phyloP scores from a whole-genome alignment of 208 protist genomes.

The Leishmania tropica region DNA sequence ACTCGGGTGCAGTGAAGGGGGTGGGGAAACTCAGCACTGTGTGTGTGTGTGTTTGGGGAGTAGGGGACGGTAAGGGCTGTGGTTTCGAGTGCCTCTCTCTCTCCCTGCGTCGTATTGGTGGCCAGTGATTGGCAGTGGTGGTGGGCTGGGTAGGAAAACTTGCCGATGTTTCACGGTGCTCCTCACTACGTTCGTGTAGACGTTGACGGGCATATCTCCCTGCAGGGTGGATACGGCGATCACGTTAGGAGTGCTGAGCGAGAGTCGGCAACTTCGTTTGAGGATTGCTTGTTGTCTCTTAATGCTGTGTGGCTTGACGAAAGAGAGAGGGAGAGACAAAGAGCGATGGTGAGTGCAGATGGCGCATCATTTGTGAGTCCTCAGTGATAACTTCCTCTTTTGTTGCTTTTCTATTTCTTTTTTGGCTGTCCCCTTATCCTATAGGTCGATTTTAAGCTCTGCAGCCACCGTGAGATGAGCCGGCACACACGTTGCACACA shows the following conservation, averaged over 20 bases:
- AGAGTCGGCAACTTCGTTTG: background rate
- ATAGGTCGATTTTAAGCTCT: background rate
- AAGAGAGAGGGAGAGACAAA: background rate
- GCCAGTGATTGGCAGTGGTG: background rate
- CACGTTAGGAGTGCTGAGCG: background rate
- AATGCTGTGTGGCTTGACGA: background rate
- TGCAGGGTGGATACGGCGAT: background rate
- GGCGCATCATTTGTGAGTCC: background rate
- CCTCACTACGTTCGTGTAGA: background rate
- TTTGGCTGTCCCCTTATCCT: background rate
- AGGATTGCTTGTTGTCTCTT: background rate
- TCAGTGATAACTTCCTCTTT: background rate
- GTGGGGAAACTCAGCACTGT: background rate
- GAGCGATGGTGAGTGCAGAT: background rate
- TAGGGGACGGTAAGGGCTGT: background rate
- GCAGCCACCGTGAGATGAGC: background rate
- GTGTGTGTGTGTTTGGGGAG: background rate
- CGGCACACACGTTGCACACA: background rate
- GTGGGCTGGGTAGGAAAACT: background rate
- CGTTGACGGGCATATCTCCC: background rate
- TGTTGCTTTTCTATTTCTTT: background rate
- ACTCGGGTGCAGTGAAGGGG: background rate
- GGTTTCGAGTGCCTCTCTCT: background rate
- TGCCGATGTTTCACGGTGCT: background rate
- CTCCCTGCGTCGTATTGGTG: background rate